phyloP scores from a whole-genome alignment of 164 flowering plant species.

The Buxus sempervirens region DNA sequence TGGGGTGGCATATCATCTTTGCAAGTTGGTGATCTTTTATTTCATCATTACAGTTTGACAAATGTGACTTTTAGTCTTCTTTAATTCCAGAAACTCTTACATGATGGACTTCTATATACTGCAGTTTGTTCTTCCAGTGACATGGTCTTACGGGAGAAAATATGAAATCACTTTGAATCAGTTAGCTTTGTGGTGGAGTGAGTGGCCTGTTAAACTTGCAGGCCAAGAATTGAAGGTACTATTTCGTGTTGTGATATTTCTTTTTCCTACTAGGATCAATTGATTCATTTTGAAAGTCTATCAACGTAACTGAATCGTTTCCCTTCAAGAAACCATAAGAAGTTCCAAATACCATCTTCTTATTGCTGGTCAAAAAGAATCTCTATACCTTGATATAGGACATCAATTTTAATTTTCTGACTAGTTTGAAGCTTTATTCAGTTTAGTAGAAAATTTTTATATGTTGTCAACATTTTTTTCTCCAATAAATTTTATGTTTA shows the following conservation, averaged over 20 bases:
- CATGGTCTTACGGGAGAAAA: conserved; percentile 82
- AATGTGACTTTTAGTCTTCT: neutral
- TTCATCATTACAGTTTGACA: neutral
- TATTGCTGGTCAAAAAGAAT: neutral
- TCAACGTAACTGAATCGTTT: too few relatives aligned
- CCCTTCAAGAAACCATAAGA: neutral
- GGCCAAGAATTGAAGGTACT: conserved; percentile 69
- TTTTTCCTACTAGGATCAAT: neutral
- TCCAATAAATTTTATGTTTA: neutral
- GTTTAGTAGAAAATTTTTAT: too few relatives aligned
- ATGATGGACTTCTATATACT: neutral
- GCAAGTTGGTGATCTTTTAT: conserved; percentile 53
- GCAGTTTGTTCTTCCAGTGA: conserved; percentile 96
- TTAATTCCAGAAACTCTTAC: too few relatives aligned
- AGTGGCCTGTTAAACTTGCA: conserved; percentile 89
- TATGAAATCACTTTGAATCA: conserved; percentile 76
- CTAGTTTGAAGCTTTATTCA: too few relatives aligned
- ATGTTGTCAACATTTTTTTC: neutral
- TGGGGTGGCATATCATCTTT: conserved; percentile 99
- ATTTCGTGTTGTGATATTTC: neutral
- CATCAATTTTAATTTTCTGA: too few relatives aligned
- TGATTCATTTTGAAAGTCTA: too few relatives aligned
- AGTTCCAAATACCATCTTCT: neutral
- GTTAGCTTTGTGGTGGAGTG: conserved; percentile 88
- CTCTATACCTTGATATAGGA: neutral